These are phyloP conservation scores for Colletotrichum cordylinicola DNA, from an alignment of 2,329 filamentous ascomycete species.

Conservation along the genomic window DNA sequence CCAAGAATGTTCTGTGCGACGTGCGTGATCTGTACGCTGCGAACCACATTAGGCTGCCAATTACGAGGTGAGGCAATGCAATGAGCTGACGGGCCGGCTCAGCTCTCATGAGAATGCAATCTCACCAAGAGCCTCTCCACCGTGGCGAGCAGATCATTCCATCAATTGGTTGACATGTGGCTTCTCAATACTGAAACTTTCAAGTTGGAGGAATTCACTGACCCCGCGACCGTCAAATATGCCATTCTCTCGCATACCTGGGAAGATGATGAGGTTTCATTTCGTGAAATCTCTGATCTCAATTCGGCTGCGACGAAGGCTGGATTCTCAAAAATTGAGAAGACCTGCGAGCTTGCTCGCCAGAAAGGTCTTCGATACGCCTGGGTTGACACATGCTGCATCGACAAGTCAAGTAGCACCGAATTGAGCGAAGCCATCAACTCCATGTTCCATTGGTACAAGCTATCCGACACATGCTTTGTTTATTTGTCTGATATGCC, in stretches of 20 bases:
- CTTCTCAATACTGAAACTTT: not conserved
- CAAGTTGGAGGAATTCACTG: not conserved
- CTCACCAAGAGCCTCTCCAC: no score
- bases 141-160: no score
- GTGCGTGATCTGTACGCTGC: not conserved
- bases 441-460: slow-evolving; percentile 26
- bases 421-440: slow-evolving; percentile 26
- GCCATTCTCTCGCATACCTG: slow-evolving; percentile 31
- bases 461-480: slow-evolving; percentile 16
- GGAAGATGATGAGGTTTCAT: slow-evolving; percentile 27
- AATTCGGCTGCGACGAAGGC: not conserved
- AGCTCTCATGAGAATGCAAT: no score
- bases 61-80: no score
- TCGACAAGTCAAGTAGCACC: slow-evolving; percentile 27
- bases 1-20: not conserved
- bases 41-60: not conserved
- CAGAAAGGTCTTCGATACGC: not conserved
- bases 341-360: not conserved
- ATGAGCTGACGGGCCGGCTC: no score
- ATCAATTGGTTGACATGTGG: not conserved
- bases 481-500: slow-evolving; percentile 12
- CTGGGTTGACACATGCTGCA: slow-evolving; percentile 31
- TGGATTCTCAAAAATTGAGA: slow-evolving; percentile 14
- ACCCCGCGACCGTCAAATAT: slow-evolving; percentile 8
- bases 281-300: slow-evolving; percentile 11